phyloP scores from a whole-genome alignment of 805 yeast genomes.

The Candida tallmaniae region DNA sequence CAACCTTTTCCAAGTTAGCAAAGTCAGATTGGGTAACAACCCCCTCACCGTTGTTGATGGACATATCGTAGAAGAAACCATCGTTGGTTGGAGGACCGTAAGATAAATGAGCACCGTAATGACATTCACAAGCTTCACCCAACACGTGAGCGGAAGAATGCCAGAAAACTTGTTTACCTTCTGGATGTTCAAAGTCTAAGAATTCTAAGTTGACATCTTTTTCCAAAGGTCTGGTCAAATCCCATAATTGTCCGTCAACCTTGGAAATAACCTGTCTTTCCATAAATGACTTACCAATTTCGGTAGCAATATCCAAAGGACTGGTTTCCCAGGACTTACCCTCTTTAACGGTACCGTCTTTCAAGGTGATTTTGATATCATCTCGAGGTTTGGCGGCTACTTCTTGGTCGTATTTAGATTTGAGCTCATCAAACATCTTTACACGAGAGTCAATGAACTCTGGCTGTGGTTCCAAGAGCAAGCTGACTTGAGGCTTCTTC shows the following conservation, averaged over 20 bases:
- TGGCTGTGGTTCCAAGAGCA: constrained; percentile 71
- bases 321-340: constrained; percentile 87
- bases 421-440: constrained; percentile 72
- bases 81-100: constrained; percentile 96
- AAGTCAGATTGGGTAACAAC: constrained; percentile 78
- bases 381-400: constrained; percentile 54
- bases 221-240: constrained; percentile 90
- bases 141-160: constrained; percentile 97
- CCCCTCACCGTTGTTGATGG: constrained; percentile 68
- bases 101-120: constrained; percentile 84
- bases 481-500: constrained; percentile 36
- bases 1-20: constrained; percentile 75
- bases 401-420: constrained; percentile 70
- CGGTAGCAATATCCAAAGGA: constrained; percentile 80
- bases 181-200: constrained; percentile 88
- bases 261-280: constrained; percentile 90
- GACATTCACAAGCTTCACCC: constrained; percentile 98
- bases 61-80: constrained; percentile 96
- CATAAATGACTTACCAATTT: constrained; percentile 78
- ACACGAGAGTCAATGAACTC: constrained; percentile 76
- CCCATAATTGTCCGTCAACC: constrained; percentile 91
- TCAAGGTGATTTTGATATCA: constrained; percentile 74
- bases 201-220: constrained; percentile 64
- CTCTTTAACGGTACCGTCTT: constrained; percentile 76
- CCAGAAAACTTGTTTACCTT: constrained; percentile 96